These are phyloP conservation scores for Talaromyces trachyspermus DNA, from an alignment of 495 filamentous ascomycete genomes.

Conservation along the genomic window DNA sequence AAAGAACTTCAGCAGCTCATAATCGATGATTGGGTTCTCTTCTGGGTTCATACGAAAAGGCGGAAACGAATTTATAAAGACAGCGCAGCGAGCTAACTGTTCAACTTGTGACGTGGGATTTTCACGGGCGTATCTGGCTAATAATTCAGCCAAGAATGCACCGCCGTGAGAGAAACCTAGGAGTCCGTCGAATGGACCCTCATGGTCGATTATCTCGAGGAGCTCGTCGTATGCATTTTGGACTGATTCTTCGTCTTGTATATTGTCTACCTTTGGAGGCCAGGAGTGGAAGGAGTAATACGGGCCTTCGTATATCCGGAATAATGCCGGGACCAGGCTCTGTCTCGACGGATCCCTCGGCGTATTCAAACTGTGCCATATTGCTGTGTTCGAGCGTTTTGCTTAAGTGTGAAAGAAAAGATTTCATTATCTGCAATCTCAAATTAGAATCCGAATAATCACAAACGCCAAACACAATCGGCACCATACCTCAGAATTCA, in stretches of 20 bases:
- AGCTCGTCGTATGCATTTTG: conserved; percentile 23
- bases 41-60: conserved; percentile 25
- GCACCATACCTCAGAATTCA: no score
- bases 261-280: neutral
- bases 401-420: no score
- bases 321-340: no score
- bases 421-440: no score
- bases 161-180: conserved; percentile 34
- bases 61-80: conserved; percentile 28
- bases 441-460: no score
- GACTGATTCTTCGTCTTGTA: conserved; percentile 16
- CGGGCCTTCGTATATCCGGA: conserved; percentile 27
- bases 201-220: conserved; percentile 23
- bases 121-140: conserved; percentile 25
- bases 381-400: no score
- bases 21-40: conserved; percentile 10
- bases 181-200: conserved; percentile 32
- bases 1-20: no score
- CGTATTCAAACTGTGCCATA: no score
- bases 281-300: conserved; percentile 30
- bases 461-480: no score
- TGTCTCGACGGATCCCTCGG: no score
- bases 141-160: conserved; percentile 24
- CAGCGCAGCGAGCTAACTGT: conserved; percentile 24
- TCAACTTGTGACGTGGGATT: conserved; percentile 13